A percentile compares a stretch with the other conserved stretches of the same genome.
phyloP scores from a whole-genome alignment of 2,329 filamentous ascomycete species.

The Aspergillus flavus region DNA sequence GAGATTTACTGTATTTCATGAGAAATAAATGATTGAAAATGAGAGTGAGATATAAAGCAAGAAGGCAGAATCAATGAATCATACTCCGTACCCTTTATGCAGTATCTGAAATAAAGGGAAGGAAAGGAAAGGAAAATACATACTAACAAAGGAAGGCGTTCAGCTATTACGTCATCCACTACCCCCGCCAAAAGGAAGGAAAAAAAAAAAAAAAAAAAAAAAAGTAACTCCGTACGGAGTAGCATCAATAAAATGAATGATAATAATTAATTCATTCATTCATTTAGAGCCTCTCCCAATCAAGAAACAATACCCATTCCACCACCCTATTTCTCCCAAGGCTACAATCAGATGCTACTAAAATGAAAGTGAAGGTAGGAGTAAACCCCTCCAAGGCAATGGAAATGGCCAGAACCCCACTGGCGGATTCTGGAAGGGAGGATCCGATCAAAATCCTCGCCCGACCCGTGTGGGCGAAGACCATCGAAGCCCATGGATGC shows the following conservation, averaged over 20 bases:
- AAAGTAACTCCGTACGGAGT: no score
- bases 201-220: background rate
- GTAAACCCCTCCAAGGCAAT: background rate
- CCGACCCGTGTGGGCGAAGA: constrained; percentile 20
- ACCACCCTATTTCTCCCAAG: background rate
- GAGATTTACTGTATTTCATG: background rate
- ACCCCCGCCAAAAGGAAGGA: constrained; percentile 4
- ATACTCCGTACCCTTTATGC: background rate
- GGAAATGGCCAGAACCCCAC: constrained; percentile 19
- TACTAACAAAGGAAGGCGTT: background rate
- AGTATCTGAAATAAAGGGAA: background rate
- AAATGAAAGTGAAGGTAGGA: background rate
- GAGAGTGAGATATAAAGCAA: background rate
- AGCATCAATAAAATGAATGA: no score
- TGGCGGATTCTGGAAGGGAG: constrained; percentile 1
- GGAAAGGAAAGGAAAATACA: background rate
- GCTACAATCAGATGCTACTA: background rate
- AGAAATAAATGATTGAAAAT: background rate
- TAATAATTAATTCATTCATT: background rate
- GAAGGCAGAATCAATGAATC: background rate
- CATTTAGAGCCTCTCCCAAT: no score
- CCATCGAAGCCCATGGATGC: constrained; percentile 40
- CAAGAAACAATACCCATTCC: background rate
- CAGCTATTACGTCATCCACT: constrained; percentile 12
- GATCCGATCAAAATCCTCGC: background rate